A percentile compares a stretch with the other conserved stretches of the same genome.
These are phyloP conservation scores for Durio zibethinus DNA, from an alignment of 345 rosid genomes.

Conservation along the genomic window DNA sequence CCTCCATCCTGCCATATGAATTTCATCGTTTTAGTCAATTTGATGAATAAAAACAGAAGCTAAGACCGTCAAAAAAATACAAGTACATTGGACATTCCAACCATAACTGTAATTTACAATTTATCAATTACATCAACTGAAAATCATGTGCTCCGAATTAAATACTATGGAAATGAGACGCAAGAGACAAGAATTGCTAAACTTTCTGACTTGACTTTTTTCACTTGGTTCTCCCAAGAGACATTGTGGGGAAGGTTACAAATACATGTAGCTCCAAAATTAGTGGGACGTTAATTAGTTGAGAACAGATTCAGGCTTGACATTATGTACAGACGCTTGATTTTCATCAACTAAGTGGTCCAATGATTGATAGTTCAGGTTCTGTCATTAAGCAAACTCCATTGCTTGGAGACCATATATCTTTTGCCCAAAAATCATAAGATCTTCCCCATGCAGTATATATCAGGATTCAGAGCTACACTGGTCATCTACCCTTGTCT, in stretches of 20 bases:
- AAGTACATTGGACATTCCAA: not conserved
- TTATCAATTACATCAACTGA: not conserved
- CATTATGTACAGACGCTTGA: too few relatives aligned
- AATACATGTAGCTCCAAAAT: too few relatives aligned
- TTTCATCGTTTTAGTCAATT: not conserved
- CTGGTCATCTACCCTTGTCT: too few relatives aligned
- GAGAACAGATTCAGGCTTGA: too few relatives aligned
- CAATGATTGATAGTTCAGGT: too few relatives aligned
- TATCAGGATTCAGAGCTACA: too few relatives aligned
- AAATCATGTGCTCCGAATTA: not conserved
- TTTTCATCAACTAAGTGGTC: too few relatives aligned
- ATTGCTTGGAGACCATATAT: not conserved
- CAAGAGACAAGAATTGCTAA: not conserved
- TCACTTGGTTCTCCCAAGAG: not conserved
- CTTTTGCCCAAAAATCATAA: not conserved
- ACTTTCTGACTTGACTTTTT: not conserved
- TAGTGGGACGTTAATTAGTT: too few relatives aligned
- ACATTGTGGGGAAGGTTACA: not conserved
- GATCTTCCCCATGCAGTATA: not conserved
- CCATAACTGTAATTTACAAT: not conserved
- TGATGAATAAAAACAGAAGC: not conserved
- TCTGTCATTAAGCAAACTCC: not conserved
- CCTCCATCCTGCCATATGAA: slow-evolving; percentile 54
- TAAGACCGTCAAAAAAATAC: not conserved
- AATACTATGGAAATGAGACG: not conserved